These are phyloP conservation scores for Triticum monococcum DNA, from an alignment of 176 grass and related monocot genomes.

Conservation along the genomic window DNA sequence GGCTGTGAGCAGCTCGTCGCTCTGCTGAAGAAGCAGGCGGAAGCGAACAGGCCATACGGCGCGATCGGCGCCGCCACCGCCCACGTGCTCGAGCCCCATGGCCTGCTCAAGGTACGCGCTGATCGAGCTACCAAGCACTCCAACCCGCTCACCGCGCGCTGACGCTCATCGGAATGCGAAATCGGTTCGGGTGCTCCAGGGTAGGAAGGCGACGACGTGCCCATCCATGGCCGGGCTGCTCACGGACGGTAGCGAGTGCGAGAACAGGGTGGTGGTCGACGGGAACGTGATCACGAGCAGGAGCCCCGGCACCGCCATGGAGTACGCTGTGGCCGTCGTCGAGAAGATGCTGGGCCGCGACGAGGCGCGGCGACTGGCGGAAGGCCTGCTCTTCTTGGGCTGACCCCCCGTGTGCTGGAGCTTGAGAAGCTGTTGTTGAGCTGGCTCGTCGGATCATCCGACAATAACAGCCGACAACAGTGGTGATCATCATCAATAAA, in stretches of 20 bases:
- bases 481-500: too few species aligned
- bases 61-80: slow-evolving; percentile 58
- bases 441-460: not conserved
- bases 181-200: slow-evolving; percentile 5
- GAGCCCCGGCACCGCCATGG: slow-evolving; percentile 57
- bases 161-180: not conserved
- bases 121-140: too few species aligned
- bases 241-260: slow-evolving; percentile 33
- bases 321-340: slow-evolving; percentile 49
- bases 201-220: slow-evolving; percentile 47
- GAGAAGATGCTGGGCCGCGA: slow-evolving; percentile 54
- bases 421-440: too few species aligned
- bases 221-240: slow-evolving; percentile 38
- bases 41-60: slow-evolving; percentile 46
- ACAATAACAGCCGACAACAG: not conserved
- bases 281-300: slow-evolving; percentile 63
- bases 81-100: slow-evolving; percentile 55
- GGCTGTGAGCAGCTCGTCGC: slow-evolving; percentile 32
- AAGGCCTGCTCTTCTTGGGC: slow-evolving; percentile 45
- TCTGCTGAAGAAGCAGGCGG: slow-evolving; percentile 49
- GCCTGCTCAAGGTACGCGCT: slow-evolving; percentile 38
- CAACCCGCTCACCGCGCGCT: not conserved
- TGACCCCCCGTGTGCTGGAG: not conserved
- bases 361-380: slow-evolving; percentile 39
- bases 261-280: slow-evolving; percentile 55